Conservation (phyloP, 2,329 filamentous ascomycete species). For the Alternaria panax region DNA sequence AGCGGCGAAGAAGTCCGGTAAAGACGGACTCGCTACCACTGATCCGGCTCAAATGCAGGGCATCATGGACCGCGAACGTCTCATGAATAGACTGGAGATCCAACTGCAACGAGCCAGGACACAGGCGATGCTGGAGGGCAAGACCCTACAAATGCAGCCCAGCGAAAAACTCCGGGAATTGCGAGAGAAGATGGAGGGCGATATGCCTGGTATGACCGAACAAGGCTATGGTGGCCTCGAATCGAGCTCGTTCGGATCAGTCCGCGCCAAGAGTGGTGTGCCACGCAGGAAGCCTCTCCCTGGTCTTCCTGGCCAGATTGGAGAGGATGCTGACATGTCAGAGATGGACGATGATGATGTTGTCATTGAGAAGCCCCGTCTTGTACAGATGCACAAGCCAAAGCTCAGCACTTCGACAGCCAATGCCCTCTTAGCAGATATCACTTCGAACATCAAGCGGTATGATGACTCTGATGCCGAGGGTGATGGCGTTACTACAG, state of each 20-base stretch:
- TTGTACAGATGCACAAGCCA: slow-evolving; percentile 81
- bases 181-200: slow-evolving; percentile 90
- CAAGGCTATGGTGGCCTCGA: slow-evolving; percentile 62
- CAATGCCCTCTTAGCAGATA: slow-evolving; percentile 72
- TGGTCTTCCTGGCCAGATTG: slow-evolving; percentile 43
- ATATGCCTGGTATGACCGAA: slow-evolving; percentile 55
- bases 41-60: slow-evolving; percentile 84
- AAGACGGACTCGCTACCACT: slow-evolving; percentile 63
- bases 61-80: slow-evolving; percentile 87
- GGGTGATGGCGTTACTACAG: slow-evolving; percentile 74
- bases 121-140: slow-evolving; percentile 94
- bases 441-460: slow-evolving; percentile 76
- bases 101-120: slow-evolving; percentile 97
- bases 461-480: slow-evolving; percentile 78
- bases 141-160: slow-evolving; percentile 82
- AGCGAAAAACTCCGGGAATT: slow-evolving; percentile 91
- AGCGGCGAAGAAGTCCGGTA: slow-evolving; percentile 70
- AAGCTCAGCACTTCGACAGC: slow-evolving; percentile 68
- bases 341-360: slow-evolving; percentile 60
- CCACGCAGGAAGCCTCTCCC: slow-evolving; percentile 49
- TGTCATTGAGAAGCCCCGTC: slow-evolving; percentile 77
- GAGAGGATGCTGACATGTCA: slow-evolving; percentile 48
- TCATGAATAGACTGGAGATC: slow-evolving; percentile 93
- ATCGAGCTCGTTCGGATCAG: slow-evolving; percentile 69
- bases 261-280: slow-evolving; percentile 52